Evolutionary conservation across 352 stramenopile genomes (phyloP).

Genomic region (Phytophthora pisi): DNA sequence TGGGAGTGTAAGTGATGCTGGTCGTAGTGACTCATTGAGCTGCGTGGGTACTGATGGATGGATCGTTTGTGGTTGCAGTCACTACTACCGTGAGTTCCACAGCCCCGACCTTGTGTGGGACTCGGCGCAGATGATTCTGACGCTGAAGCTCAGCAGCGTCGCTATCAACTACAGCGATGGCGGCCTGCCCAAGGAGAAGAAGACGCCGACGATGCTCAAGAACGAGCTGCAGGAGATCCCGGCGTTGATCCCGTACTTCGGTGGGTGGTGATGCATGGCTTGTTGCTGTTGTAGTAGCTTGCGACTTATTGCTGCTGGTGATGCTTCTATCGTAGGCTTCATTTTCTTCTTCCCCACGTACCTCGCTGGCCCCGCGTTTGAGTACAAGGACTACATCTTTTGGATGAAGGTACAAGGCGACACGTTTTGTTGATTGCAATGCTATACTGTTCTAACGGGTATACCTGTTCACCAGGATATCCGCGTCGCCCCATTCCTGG

Average conservation of each 20-base stretch:
- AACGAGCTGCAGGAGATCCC: constrained; percentile 74
- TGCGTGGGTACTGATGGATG: background rate
- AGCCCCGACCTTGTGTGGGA: constrained; percentile 85
- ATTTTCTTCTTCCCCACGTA: constrained; percentile 91
- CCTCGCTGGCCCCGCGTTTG: constrained; percentile 78
- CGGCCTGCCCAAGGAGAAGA: constrained; percentile 70
- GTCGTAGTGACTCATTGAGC: background rate
- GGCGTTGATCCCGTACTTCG: constrained; percentile 73
- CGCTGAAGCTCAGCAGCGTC: constrained; percentile 80
- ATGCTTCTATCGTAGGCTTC: constrained; percentile 50
- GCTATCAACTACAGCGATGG: constrained; percentile 87
- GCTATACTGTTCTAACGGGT: background rate
- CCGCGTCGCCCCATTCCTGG: constrained; percentile 60
- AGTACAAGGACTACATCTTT: constrained; percentile 86
- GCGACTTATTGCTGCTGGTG: background rate
- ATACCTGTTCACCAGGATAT: constrained; percentile 39
- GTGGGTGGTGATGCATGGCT: constrained; percentile 32
- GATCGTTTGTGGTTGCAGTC: constrained; percentile 37
- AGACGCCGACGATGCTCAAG: constrained; percentile 72
- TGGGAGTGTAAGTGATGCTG: constrained; percentile 51
- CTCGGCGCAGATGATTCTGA: constrained; percentile 87
- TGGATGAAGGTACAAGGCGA: constrained; percentile 71
- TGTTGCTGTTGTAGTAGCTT: background rate
- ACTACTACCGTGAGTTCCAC: constrained; percentile 88
- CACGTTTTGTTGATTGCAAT: background rate